phyloP scores from a whole-genome alignment of 257 asterid genomes.

The Penstemon eatonii region DNA sequence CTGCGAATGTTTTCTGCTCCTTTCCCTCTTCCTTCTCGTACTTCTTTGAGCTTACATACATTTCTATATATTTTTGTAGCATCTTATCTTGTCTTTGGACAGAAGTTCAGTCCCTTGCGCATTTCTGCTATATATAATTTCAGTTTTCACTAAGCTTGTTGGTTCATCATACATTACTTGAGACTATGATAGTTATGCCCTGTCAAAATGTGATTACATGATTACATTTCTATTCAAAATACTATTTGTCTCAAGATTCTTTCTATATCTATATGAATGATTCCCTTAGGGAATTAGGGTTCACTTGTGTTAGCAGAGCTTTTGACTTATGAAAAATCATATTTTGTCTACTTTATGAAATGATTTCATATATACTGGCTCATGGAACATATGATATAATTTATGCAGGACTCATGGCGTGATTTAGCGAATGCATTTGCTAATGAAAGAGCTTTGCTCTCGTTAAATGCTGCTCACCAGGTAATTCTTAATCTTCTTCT shows the following conservation, averaged over 20 bases:
- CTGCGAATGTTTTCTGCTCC: background rate
- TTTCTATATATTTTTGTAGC: conserved; percentile 11
- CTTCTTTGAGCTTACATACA: no score
- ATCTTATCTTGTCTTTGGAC: conserved; percentile 1
- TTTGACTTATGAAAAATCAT: background rate
- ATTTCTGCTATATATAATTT: background rate
- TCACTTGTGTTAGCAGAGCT: background rate
- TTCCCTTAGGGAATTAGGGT: conserved; percentile 1
- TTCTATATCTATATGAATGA: background rate
- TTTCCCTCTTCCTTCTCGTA: background rate
- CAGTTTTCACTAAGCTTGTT: background rate
- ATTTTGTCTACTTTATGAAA: background rate
- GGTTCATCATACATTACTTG: background rate
- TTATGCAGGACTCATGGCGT: conserved; percentile 80
- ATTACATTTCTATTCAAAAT: background rate
- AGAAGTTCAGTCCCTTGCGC: background rate
- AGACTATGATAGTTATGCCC: background rate
- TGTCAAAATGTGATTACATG: background rate
- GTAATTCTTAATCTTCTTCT: conserved; percentile 34
- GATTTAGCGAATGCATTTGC: conserved; percentile 75
- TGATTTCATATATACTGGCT: background rate
- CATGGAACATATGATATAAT: conserved; percentile 22
- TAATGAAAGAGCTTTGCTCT: conserved; percentile 64
- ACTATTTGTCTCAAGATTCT: background rate
- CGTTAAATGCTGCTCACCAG: conserved; percentile 76